Evolutionary conservation across 208 protist species (phyloP).

Genomic region (Acanthamoeba triangularis): DNA sequence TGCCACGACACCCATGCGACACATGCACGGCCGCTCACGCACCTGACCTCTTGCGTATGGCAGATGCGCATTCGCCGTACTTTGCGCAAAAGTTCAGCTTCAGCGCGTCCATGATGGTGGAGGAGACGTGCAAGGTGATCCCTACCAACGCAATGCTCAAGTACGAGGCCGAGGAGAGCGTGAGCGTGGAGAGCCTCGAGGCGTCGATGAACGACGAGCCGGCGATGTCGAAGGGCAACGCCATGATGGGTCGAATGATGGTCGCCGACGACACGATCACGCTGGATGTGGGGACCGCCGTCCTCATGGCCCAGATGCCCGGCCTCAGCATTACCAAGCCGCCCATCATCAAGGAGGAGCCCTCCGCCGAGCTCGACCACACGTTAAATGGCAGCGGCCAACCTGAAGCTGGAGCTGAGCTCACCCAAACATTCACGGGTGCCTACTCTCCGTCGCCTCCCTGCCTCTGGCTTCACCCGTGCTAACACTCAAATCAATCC

Average conservation of each 20-base stretch:
- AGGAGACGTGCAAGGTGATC: constrained; percentile 37
- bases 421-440: not conserved
- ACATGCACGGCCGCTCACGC: not conserved
- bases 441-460: too few relatives aligned
- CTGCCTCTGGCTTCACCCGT: too few relatives aligned
- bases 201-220: not conserved
- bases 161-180: constrained; percentile 24
- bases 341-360: not conserved
- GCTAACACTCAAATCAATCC: not conserved
- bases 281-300: not conserved
- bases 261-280: constrained; percentile 1
- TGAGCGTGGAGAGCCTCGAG: constrained; percentile 37
- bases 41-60: not conserved
- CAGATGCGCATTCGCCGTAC: not conserved
- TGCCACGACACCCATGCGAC: not conserved
- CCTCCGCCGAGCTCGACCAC: not conserved
- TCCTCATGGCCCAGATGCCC: not conserved
- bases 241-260: not conserved
- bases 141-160: not conserved
- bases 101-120: not conserved
- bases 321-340: not conserved
- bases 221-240: not conserved
- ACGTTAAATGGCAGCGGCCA: not conserved
- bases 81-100: constrained; percentile 1
- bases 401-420: not conserved